Evolutionary conservation across 352 stramenopile genomes (phyloP), one percentile per base, ranked within the genome.

Genomic region (Globisporangium barbulae): DNA sequence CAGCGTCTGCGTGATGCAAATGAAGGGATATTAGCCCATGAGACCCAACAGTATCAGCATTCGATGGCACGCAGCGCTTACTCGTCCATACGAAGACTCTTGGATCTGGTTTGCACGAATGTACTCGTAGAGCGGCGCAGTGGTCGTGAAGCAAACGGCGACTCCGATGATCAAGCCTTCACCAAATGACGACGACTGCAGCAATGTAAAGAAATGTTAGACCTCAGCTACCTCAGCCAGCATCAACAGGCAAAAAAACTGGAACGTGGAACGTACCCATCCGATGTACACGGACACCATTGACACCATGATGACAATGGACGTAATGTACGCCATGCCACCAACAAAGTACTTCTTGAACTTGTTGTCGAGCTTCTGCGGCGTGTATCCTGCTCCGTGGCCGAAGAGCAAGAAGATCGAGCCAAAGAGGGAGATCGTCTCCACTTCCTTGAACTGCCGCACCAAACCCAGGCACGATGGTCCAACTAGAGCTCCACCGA

Each of bases 351-450:
- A 93, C 54, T 78, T 77, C 53, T 81, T 83, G 57, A 93, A 83
- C 19, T 90, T 67, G 54, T 78, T 75, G 21, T 94, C 85, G 0
- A 85, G 75, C 17, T 81, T 67, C 59, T 91, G 83, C 0, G 83
- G 78, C 10, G 81, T 81, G 61, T 94, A 96, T 9, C 72, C 76
- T 0, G 87, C 84, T 33, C 87, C 87, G 62, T 96, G 87, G n/a
- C 87, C 87, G 68, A 98, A 98, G 2, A 98, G 72, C 45, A 98
- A 68, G 63, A 98, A 98, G 35, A 98, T 89, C 2, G 88, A 97
- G 15, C 93, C 93, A 65, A 98, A 98, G 30, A 98, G 86, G 37
- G 90, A 96, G 59, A 98, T 88, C 0, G 92, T 98, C 66, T 97
- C 89, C 19, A 98, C 93, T 64, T 97, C 86, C 57, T 94, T 93